Conservation (phyloP, 73 alveolate genomes). For the Stentor coeruleus region DNA sequence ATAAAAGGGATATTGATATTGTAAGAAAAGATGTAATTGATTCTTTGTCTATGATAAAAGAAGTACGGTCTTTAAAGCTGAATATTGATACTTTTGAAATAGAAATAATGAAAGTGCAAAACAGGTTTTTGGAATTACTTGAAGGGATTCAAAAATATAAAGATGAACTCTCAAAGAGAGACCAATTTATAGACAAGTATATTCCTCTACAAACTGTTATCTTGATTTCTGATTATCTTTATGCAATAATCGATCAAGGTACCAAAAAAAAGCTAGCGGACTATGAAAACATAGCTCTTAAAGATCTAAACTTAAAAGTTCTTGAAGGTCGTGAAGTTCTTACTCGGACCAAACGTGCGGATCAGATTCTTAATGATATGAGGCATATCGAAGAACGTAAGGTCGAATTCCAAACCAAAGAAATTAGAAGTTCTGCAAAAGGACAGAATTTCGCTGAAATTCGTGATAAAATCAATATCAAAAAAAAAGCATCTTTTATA, state of each 20-base stretch:
- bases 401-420: neutral
- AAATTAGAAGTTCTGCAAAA: neutral
- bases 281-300: neutral
- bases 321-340: neutral
- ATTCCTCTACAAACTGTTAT: slow-evolving; percentile 15
- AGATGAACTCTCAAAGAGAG: neutral
- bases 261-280: neutral
- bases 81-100: neutral
- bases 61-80: neutral
- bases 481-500: too few species aligned
- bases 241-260: neutral
- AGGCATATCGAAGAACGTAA: slow-evolving; percentile 9
- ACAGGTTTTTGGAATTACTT: neutral
- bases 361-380: neutral
- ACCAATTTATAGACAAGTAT: slow-evolving; percentile 9
- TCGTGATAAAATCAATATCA: too few species aligned
- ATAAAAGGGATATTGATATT: neutral
- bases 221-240: neutral
- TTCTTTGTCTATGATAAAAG: neutral
- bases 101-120: neutral
- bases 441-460: too few species aligned
- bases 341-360: neutral
- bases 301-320: neutral
- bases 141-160: neutral
- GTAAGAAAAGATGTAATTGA: neutral